Evolutionary conservation across 768 basidiomycete species (phyloP).

Genomic region (Trametes cinnabarina): DNA sequence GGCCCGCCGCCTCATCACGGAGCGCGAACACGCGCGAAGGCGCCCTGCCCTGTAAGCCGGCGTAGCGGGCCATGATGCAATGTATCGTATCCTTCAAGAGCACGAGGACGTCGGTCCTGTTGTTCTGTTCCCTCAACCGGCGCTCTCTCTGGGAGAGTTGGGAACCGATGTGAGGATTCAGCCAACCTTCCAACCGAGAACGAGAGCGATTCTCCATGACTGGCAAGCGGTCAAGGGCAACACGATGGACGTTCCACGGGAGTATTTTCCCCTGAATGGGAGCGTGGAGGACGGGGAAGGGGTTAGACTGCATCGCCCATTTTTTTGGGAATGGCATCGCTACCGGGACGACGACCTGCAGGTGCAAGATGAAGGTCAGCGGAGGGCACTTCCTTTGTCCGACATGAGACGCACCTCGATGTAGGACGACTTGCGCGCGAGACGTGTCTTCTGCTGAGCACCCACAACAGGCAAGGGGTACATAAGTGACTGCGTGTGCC

Average conservation of each 20-base stretch:
- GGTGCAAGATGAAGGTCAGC: too few relatives aligned
- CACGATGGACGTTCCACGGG: constrained; percentile 39
- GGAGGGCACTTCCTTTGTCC: too few relatives aligned
- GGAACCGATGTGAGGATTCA: constrained; percentile 30
- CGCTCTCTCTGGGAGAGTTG: constrained; percentile 36
- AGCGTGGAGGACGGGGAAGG: constrained; percentile 30
- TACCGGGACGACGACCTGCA: constrained; percentile 42
- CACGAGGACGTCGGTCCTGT: constrained; percentile 27
- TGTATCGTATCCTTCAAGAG: constrained; percentile 35
- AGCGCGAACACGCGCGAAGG: constrained; percentile 24
- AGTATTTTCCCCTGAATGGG: neutral
- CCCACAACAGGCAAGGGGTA: constrained; percentile 47
- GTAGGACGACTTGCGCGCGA: constrained; percentile 57
- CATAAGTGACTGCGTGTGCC: constrained; percentile 25
- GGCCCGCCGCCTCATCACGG: constrained; percentile 16
- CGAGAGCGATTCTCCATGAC: constrained; percentile 25
- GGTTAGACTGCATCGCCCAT: constrained; percentile 21
- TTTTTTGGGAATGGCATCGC: constrained; percentile 20
- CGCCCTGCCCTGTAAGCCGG: constrained; percentile 26
- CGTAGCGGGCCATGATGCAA: constrained; percentile 25
- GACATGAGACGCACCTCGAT: constrained; percentile 34
- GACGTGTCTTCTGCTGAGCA: constrained; percentile 36
- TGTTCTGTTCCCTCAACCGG: constrained; percentile 18
- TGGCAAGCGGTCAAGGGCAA: constrained; percentile 38
- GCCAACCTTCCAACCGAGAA: constrained; percentile 28